Evolutionary conservation across 139 green algal species (phyloP).

Genomic region (Chlamydomonas sp.): DNA sequence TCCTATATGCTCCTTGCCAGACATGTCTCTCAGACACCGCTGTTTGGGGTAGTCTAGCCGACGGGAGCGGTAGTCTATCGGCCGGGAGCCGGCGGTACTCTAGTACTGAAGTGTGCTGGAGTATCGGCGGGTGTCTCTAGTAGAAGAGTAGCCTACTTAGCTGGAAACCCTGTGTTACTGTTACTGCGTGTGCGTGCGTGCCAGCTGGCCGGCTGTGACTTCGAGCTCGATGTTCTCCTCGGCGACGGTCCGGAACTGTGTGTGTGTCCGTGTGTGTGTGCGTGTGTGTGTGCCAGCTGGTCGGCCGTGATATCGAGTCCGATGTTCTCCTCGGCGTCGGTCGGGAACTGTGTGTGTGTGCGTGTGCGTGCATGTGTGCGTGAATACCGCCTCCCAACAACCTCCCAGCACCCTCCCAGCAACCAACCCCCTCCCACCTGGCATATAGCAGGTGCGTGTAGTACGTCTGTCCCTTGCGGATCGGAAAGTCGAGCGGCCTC

Average conservation of each 20-base stretch:
- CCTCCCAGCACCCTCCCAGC: no score
- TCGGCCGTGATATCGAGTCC: constrained; percentile 75
- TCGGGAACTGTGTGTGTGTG: constrained; percentile 84
- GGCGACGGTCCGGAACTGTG: constrained; percentile 78
- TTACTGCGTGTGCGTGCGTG: constrained; percentile 69
- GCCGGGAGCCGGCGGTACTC: no score
- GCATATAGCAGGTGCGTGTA: no score
- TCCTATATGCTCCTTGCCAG: no score
- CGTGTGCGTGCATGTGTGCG: no score
- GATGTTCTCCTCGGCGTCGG: constrained; percentile 70
- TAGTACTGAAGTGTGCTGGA: no score
- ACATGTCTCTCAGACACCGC: no score
- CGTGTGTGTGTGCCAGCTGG: constrained; percentile 46
- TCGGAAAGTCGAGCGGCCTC: constrained; percentile 85
- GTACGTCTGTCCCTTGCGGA: constrained; percentile 89
- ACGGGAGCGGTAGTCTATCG: no score
- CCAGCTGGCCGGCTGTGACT: constrained; percentile 66
- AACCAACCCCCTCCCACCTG: no score
- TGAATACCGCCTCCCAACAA: no score
- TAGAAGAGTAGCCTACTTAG: constrained; percentile 54
- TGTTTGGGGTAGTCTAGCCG: no score
- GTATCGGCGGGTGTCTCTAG: no score
- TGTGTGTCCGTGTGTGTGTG: not conserved
- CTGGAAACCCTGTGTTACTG: constrained; percentile 24
- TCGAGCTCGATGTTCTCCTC: constrained; percentile 68